A percentile compares a stretch with the other conserved stretches of the same genome.
Conservation (phyloP, 2,329 filamentous ascomycete genomes). For the Colletotrichum echinochloae region DNA sequence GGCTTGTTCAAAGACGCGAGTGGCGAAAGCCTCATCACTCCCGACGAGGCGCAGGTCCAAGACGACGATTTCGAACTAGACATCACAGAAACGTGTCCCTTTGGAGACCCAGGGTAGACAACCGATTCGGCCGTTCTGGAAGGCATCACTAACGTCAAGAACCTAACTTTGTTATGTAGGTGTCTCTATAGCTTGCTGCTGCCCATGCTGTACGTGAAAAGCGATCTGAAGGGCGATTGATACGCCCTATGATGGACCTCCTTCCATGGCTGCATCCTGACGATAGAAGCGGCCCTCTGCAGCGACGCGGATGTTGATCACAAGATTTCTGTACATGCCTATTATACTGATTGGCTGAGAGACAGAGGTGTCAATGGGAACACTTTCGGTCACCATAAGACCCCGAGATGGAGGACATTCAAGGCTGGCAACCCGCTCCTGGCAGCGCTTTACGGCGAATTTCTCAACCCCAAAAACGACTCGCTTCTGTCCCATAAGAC, state of each 20-base stretch:
- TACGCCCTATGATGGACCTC: conserved; percentile 17
- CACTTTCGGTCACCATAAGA: neutral
- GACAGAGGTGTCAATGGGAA: neutral
- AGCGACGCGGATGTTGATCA: conserved; percentile 8
- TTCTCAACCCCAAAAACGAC: neutral
- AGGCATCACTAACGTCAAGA: conserved; percentile 1
- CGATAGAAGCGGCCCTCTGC: neutral
- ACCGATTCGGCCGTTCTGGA: neutral
- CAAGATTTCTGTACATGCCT: neutral
- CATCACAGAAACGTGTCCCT: neutral
- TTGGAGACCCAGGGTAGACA: neutral
- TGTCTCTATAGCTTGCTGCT: neutral
- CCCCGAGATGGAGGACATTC: neutral
- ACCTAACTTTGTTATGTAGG: conserved; percentile 3
- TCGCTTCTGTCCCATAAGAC: conserved; percentile 14
- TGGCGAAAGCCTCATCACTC: neutral
- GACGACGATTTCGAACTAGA: neutral
- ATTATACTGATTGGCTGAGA: neutral
- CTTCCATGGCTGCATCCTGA: conserved; percentile 7
- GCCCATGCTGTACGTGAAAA: conserved; percentile 3
- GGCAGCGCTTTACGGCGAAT: conserved; percentile 14
- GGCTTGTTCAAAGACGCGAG: neutral
- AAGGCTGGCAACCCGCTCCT: conserved; percentile 12
- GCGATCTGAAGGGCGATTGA: conserved; percentile 6
- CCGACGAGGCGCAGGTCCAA: neutral